Conservation (phyloP, 1,284 basidiomycete species). For the Ceratobasidium sp. region DNA sequence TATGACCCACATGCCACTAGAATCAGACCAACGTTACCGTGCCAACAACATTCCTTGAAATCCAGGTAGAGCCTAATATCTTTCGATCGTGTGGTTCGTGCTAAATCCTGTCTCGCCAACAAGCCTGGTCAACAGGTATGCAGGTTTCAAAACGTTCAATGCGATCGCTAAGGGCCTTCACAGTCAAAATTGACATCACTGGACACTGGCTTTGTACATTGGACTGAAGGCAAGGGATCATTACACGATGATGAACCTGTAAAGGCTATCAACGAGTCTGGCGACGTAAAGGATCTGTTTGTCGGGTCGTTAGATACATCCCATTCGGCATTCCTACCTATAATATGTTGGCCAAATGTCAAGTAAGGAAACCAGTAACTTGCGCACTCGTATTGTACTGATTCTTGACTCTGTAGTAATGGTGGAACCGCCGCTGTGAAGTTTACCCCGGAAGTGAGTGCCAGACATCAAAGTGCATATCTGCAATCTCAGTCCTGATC, state of each 20-base stretch:
- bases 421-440: not conserved
- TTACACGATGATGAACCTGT: not conserved
- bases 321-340: not conserved
- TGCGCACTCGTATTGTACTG: too few relatives aligned
- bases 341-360: not conserved
- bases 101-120: too few relatives aligned
- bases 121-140: constrained; percentile 6
- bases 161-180: not conserved
- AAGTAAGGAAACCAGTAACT: not conserved
- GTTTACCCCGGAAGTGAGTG: constrained; percentile 12
- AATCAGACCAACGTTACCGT: not conserved
- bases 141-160: not conserved
- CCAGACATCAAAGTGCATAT: too few relatives aligned
- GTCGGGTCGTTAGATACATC: not conserved
- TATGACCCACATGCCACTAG: not conserved
- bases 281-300: not conserved
- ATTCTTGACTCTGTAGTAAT: not conserved
- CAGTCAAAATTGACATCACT: not conserved
- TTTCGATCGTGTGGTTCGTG: not conserved
- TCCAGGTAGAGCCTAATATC: not conserved
- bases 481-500: not conserved
- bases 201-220: not conserved
- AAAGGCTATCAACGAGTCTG: not conserved
- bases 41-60: not conserved
- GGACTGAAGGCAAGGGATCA: not conserved